Percentiles rank a stretch among this genome's conserved stretches.
phyloP scores from a whole-genome alignment of 257 asterid species.

The Henckelia pumila region DNA sequence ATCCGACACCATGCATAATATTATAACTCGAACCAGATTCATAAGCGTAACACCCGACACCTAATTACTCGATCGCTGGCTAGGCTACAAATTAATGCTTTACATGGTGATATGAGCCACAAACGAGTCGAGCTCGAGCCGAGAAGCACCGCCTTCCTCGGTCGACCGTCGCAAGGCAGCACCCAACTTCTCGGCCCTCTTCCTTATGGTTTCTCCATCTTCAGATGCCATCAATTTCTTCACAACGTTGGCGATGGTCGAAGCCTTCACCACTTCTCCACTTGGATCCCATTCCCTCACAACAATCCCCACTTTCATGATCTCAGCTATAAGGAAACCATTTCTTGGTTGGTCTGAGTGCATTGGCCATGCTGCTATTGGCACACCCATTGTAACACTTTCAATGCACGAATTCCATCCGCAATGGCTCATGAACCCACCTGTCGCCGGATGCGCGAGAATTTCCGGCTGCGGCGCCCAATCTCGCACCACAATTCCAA shows the following conservation, averaged over 20 bases:
- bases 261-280: conserved; percentile 29
- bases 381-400: conserved; percentile 40
- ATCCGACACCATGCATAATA: too few relatives aligned
- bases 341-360: conserved; percentile 49
- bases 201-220: conserved; percentile 34
- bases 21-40: too few relatives aligned
- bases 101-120: conserved; percentile 31
- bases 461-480: conserved; percentile 52
- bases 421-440: conserved; percentile 50
- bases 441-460: conserved; percentile 33
- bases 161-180: conserved; percentile 17
- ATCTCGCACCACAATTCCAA: conserved; percentile 37
- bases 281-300: conserved; percentile 40
- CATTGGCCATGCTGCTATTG: conserved; percentile 53
- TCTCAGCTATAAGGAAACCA: conserved; percentile 21
- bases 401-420: conserved; percentile 52
- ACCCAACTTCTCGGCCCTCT: conserved; percentile 28
- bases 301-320: conserved; percentile 31
- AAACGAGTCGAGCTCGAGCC: conserved; percentile 35
- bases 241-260: conserved; percentile 23
- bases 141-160: conserved; percentile 32
- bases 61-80: too few relatives aligned
- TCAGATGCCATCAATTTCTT: conserved; percentile 29
- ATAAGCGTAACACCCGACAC: too few relatives aligned
- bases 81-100: too few relatives aligned